Evolutionary conservation across 2,329 filamentous ascomycete species (phyloP), one percentile per base, ranked within the genome.

Genomic region (Xylariaceae sp.): DNA sequence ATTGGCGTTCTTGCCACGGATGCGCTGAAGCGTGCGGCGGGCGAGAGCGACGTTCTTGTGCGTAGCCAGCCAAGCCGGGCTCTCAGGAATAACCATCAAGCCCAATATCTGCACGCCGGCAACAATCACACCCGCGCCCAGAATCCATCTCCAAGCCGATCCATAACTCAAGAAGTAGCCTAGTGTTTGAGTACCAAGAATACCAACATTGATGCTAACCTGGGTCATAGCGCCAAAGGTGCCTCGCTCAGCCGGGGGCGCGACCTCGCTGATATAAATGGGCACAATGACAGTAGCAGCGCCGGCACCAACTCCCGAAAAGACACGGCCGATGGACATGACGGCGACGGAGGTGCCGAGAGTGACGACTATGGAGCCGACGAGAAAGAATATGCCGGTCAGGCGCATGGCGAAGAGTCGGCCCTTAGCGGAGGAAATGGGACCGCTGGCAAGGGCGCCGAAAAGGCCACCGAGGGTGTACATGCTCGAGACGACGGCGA

Each of bases 231-330:
- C 76, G 11, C 82, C 82, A 61, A 95, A 97, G 52, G 95, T 81
- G 5, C 90, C 91, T 44, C 83, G 80, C 54, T 85, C 79, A 14
- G 74, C 70, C 0, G 81, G 81, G 4, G 92, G 93, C 0, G 91
- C 85, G 21, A 96, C 79, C 67, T 98, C 93, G 37, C 89, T 91
- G 56, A 98, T 89, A 71, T 95, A 98, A 17, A 98, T 80, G 0
- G 93, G 93, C 3, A 94, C 90, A 27, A 96, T 88, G 17, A 98
- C 93, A 3, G 93, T 92, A 1, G 90, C 82, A 2, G 90, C 88
- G 19, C 93, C 93, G 5, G 90, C 90, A 6, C 88, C 91, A 2
- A 95, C 64, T 10, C 93, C 93, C 7, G 87, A 85, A 12, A 97
- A 63, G 19, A 95, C 72, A 19, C 93, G 79, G 5, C 92, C 93